These are phyloP conservation scores for Trypanosoma cruzi DNA, from an alignment of 208 protist species.

Conservation along the genomic window DNA sequence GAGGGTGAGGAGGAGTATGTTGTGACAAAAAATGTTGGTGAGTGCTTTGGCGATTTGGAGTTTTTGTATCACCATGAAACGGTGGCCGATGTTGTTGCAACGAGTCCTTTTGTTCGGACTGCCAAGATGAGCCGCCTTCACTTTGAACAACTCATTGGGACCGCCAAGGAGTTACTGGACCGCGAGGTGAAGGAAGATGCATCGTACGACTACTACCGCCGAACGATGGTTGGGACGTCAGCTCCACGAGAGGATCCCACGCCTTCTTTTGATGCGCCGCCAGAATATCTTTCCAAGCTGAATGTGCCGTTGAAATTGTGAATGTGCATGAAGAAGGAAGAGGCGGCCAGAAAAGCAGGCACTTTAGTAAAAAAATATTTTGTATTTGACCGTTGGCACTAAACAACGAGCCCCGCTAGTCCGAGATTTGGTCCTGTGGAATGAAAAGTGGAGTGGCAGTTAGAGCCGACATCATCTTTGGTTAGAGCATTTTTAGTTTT, in stretches of 20 bases:
- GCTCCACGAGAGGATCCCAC: slow-evolving; percentile 37
- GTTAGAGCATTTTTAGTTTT: too few relatives aligned
- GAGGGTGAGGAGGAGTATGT: slow-evolving; percentile 39
- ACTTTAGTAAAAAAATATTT: too few relatives aligned
- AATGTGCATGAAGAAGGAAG: too few relatives aligned
- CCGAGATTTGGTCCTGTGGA: too few relatives aligned
- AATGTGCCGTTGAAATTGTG: slow-evolving; percentile 1
- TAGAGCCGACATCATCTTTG: too few relatives aligned
- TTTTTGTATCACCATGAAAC: slow-evolving; percentile 73
- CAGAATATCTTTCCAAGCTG: slow-evolving; percentile 28
- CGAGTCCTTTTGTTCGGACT: slow-evolving; percentile 45
- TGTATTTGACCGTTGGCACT: too few relatives aligned
- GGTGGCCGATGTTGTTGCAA: slow-evolving; percentile 58
- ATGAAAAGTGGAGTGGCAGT: too few relatives aligned
- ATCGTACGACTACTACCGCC: slow-evolving; percentile 51
- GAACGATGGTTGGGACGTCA: slow-evolving; percentile 34
- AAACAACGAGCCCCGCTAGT: too few relatives aligned
- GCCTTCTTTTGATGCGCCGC: slow-evolving; percentile 47
- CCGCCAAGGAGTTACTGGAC: slow-evolving; percentile 35
- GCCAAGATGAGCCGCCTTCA: slow-evolving; percentile 68
- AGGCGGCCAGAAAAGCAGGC: too few relatives aligned
- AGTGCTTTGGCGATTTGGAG: slow-evolving; percentile 68
- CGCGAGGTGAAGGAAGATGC: slow-evolving; percentile 40
- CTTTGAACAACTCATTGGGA: slow-evolving; percentile 63
- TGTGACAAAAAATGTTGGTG: slow-evolving; percentile 38